Evolutionary conservation across 2,329 filamentous ascomycete species (phyloP), one percentile per base, ranked within the genome.

Genomic region (Aspergillus neotritici): DNA sequence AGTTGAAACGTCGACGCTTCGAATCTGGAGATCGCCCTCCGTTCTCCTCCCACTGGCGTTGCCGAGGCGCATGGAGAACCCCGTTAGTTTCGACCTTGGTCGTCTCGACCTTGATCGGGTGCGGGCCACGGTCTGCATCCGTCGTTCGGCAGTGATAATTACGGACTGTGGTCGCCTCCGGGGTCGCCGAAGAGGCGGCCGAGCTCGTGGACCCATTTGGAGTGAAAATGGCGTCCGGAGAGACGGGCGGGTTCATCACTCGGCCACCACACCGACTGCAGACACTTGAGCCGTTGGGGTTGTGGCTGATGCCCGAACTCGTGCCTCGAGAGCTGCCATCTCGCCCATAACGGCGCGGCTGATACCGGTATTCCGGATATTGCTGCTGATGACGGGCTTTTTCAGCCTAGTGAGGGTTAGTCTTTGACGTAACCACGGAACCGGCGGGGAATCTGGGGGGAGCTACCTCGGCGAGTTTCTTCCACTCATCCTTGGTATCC

Each of bases 311-410:
- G 1, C 61, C 58, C 6, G 65, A 60, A 11, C 55, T 58, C 6
- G 56, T 34, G 33, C 53, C 63, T 33, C 66, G 68, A 45, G 62
- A 60, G 44, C 61, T 69, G 10, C 68, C 67, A 51, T 78, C 79
- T 30, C 86, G 79, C 14, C 70, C 70, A 44, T 75, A 77, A 28
- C 86, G 78, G 16, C 87, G 83, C 30, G 93, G 93, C 63, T 95
- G 88, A 63, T 97, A 98, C 50, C 89, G 83, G 68, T 98, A 98
- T 53, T 87, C 85, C 2, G 93, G 93, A 64, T 96, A 95, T 68
- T 90, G 86, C 51, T 83, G 82, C 59, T 88, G 84, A 65, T 98
- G 93, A 13, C 86, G 84, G 48, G 82, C 74, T 72, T 97, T 97
- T 66, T 97, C 93, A 69, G 95, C 80, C 80, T 84, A 54, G 33